Conservation (phyloP, 75 land plant species). For the Sequoiadendron giganteum region DNA sequence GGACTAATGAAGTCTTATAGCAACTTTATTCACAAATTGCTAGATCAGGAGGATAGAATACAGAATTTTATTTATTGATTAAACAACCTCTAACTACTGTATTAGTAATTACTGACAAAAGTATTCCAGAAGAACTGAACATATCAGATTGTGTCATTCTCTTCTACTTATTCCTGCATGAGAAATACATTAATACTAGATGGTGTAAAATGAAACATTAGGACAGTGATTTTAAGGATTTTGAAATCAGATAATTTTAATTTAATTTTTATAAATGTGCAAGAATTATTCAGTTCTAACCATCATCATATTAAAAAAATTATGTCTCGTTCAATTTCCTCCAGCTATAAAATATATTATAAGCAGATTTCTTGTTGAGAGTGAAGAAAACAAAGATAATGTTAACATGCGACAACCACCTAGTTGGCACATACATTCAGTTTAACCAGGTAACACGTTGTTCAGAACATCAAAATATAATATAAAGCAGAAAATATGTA, state of each 20-base stretch:
- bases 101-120: not conserved
- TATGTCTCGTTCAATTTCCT: not conserved
- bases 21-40: not conserved
- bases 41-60: not conserved
- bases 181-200: not conserved
- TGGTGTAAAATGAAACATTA: not conserved
- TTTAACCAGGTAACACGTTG: not conserved
- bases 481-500: not conserved
- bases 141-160: not conserved
- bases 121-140: not conserved
- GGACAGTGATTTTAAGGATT: not conserved
- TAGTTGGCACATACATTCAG: not conserved
- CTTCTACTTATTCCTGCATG: not conserved
- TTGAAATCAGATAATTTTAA: too few relatives aligned
- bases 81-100: not conserved
- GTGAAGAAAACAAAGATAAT: not conserved
- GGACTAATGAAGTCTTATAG: not conserved
- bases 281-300: not conserved
- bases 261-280: not conserved
- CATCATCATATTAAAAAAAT: not conserved
- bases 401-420: not conserved
- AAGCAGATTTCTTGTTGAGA: not conserved
- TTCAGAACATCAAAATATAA: not conserved
- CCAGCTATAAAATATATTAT: not conserved
- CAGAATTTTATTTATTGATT: not conserved